Evolutionary conservation across 257 asterid genomes (phyloP).

Genomic region (Nicotiana obtusifolia): DNA sequence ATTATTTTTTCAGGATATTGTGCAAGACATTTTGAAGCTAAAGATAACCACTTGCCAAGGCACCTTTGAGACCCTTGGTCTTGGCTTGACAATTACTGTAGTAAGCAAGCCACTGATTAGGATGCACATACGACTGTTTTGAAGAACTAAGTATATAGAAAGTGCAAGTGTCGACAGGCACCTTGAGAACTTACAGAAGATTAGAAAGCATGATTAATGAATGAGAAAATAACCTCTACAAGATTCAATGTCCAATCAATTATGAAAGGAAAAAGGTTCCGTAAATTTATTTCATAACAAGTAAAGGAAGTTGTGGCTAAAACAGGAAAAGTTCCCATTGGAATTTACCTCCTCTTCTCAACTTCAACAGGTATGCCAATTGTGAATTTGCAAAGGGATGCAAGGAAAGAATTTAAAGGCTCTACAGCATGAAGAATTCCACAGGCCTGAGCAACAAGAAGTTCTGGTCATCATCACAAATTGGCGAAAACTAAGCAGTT

Average conservation of each 20-base stretch:
- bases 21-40: background rate
- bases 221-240: background rate
- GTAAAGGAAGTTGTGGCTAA: background rate
- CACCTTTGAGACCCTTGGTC: background rate
- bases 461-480: constrained; percentile 15
- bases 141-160: background rate
- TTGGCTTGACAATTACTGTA: background rate
- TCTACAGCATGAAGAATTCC: constrained; percentile 95
- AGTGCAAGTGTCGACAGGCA: background rate
- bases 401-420: constrained; percentile 93
- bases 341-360: constrained; percentile 72
- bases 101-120: background rate
- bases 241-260: background rate
- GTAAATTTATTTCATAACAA: background rate
- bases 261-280: background rate
- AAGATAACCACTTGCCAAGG: background rate
- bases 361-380: constrained; percentile 72
- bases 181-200: background rate
- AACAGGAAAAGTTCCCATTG: background rate
- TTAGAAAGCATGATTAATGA: background rate
- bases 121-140: background rate
- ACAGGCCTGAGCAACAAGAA: constrained; percentile 63
- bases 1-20: background rate
- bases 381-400: constrained; percentile 98
- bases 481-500: constrained; percentile 10